Evolutionary conservation across 257 asterid species (phyloP), one percentile per base, ranked within the genome.

Genomic region (Solanum corneliomulleri): DNA sequence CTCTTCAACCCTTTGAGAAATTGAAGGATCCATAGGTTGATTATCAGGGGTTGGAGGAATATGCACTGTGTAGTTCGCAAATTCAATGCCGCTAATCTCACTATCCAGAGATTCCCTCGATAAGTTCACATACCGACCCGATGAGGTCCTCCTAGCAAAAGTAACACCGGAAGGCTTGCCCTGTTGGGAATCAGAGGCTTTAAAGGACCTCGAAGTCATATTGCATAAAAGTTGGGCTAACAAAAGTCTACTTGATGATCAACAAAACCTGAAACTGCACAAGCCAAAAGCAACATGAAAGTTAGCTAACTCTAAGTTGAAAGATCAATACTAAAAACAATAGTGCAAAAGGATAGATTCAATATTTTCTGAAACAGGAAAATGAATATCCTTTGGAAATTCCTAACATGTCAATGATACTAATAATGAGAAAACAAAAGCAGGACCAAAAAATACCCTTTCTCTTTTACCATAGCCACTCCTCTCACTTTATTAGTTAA

Each of bases 41-140:
- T 97, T 97, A 89, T 97, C 99, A 13, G 99, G 99, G 20, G 99
- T 95, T 33, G 96, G 94, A 8, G 99, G 99, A 45, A 97, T 95
- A 29, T 96, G 99, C 81, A 97, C 99, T 0, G 98, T 95, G 85
- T 95, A 97, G 83, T 94, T 95, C 0, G 93, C 90, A 82, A 90
- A 94, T 74, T 94, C 99, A 37, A 87, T 87, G 20, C 98, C 94
- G 18, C 95, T 93, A 33, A 95, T 88, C 72, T 97, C 99, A 66
- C 99, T 97, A 52, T 97, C 99, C 29, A 97, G 93, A 74, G 95
- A 93, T 20, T 95, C 99, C 91, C 98, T 91, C 0, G 99, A 97
- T 47, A 94, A 85, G 92, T 95, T 94, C 80, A 94, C 98, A 87
- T 97, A 96, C 80, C 98, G 93, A 37, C 99, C 99, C 0, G 99